These are phyloP conservation scores for Leishmania major DNA, from an alignment of 208 protist genomes.

Conservation along the genomic window DNA sequence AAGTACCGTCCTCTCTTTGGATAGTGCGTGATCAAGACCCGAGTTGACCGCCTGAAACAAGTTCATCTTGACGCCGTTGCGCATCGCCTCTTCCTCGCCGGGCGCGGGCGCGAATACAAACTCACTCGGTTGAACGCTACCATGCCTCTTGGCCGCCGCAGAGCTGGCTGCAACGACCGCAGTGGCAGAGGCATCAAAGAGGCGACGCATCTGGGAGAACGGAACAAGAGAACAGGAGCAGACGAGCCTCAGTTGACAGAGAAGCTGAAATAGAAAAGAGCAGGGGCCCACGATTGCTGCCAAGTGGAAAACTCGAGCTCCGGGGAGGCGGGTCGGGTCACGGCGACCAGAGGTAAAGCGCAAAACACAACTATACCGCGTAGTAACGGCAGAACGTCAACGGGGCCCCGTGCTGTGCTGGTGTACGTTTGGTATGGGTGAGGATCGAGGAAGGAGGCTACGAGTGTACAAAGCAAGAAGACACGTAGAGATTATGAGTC, in stretches of 20 bases:
- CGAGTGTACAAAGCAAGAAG: neutral
- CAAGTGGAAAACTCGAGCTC: neutral
- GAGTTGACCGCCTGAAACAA: constrained; percentile 95
- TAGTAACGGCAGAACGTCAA: neutral
- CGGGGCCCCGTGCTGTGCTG: neutral
- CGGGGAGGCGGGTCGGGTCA: neutral
- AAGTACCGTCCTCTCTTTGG: constrained; percentile 80
- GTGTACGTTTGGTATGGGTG: neutral
- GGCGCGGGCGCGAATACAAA: constrained; percentile 36
- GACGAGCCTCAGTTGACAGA: neutral
- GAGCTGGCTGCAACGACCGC: neutral
- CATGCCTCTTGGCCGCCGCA: constrained; percentile 23
- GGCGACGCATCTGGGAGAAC: constrained; percentile 15
- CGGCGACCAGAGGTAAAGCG: neutral
- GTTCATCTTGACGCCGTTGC: constrained; percentile 84
- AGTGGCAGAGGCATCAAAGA: neutral
- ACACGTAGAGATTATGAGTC: neutral
- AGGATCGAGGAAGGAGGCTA: neutral
- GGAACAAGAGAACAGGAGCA: neutral
- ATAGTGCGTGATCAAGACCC: constrained; percentile 93
- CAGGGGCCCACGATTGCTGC: too few relatives aligned
- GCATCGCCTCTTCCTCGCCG: constrained; percentile 38
- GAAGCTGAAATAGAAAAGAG: neutral
- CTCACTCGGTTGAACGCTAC: constrained; percentile 37
- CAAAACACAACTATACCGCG: neutral